These are phyloP conservation scores for Entophlyctis luteolus DNA, from an alignment of 192 early-diverging fungal genomes.

Conservation along the genomic window DNA sequence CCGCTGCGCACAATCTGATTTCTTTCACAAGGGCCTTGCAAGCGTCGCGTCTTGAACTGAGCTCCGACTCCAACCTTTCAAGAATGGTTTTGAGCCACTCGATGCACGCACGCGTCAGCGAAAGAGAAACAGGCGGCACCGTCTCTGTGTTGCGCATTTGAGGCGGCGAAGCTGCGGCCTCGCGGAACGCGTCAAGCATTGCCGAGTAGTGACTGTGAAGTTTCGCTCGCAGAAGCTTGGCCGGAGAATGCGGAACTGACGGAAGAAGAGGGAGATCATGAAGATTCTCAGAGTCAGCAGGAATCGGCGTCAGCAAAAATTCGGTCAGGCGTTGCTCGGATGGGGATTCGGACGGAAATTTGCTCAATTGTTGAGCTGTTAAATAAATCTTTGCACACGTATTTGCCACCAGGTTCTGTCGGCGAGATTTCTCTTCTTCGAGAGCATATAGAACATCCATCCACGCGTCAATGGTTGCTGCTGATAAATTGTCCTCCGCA, in stretches of 20 bases:
- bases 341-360: constrained; percentile 2
- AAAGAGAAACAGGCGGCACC: background rate
- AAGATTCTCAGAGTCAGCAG: background rate
- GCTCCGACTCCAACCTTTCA: background rate
- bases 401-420: background rate
- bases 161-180: background rate
- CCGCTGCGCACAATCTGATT: constrained; percentile 36
- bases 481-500: constrained; percentile 1
- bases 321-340: background rate
- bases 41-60: background rate
- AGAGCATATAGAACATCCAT: constrained; percentile 1
- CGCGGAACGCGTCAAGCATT: background rate
- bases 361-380: background rate
- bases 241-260: background rate
- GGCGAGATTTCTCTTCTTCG: constrained; percentile 4
- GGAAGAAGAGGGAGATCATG: background rate
- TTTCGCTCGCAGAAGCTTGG: background rate
- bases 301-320: constrained; percentile 7
- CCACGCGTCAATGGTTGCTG: constrained; percentile 12
- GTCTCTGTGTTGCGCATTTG: background rate
- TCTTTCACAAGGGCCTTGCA: constrained; percentile 20
- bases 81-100: background rate
- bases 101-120: constrained; percentile 10
- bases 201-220: background rate
- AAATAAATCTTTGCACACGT: constrained; percentile 3